Percentiles rank a stretch among this genome's conserved stretches.
These are phyloP conservation scores for Umbelopsis ramanniana DNA, from an alignment of 192 early-diverging fungal genomes.

Conservation along the genomic window DNA sequence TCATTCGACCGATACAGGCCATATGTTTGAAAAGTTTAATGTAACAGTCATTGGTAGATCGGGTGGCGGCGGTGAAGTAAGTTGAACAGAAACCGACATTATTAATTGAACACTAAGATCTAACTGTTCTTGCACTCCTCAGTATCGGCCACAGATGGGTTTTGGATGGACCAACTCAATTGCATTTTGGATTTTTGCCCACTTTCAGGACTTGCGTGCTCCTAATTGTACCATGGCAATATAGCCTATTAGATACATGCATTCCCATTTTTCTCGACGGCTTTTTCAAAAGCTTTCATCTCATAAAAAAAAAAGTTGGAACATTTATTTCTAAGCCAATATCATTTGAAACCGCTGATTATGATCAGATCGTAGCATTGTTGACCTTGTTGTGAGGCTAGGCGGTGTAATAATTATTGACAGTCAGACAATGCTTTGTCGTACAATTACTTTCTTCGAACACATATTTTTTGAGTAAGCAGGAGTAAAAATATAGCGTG, in stretches of 20 bases:
- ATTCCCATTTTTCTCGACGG: constrained; percentile 7
- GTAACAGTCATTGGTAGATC: constrained; percentile 47
- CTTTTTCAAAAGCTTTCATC: constrained; percentile 4
- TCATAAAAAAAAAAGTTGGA: constrained; percentile 6
- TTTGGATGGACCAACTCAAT: constrained; percentile 85
- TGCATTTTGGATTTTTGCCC: constrained; percentile 62
- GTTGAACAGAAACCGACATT: not conserved
- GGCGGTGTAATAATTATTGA: no score
- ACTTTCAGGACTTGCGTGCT: constrained; percentile 32
- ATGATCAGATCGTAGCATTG: no score
- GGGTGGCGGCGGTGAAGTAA: constrained; percentile 66
- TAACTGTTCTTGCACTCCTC: not conserved
- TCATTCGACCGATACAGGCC: constrained; percentile 54
- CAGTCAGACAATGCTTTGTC: no score
- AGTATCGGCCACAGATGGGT: constrained; percentile 52
- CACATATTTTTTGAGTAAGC: not conserved
- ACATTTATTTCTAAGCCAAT: not conserved
- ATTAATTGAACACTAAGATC: not conserved
- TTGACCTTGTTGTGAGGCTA: no score
- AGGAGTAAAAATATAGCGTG: no score
- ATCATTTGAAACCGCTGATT: not conserved
- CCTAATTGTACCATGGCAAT: constrained; percentile 30
- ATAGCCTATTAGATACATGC: not conserved
- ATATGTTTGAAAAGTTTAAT: constrained; percentile 81
- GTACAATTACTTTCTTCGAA: no score